Base-by-base conservation (phyloP, 257 asterid genomes). In the Penstemon barbatus region DNA sequence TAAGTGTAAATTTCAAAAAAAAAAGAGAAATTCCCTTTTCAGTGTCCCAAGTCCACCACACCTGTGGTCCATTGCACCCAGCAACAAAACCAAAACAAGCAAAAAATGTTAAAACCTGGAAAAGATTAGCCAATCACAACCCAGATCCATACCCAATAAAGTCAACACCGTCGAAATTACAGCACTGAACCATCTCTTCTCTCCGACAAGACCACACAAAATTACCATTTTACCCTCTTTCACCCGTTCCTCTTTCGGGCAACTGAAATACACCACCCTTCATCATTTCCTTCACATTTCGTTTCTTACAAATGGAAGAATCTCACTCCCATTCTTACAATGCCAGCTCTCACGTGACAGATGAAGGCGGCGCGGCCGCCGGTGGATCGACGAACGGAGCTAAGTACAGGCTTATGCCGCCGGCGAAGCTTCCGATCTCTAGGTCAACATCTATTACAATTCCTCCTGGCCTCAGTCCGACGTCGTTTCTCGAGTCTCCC, bases 381-480 rank as follows among this genome's bases (percentile, higher is more conserved):
- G 80, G 72, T 68, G 86, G 87, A 83, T 83, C 89, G 62, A 61
- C 19, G 70, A 72, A 66, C 72, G 89, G 91, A 48, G 99, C 97
- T 66, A 81, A 77, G 74, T 94, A 89, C 79, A 86, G 89, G 70
- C 96, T 94, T 51, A 79, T 89, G 96, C 91, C 97, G 40, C 99
- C 97, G 70, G 95, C 96, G 9, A 87, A 93, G 92, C 99, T 93
- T 77, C 97, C 97, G 90, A 93, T 93, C 89, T 84, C 95, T 64
- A 86, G 97, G 87, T 84, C 99, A 0, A 65, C 96, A 62, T 84
- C 90, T 73, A 82, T 94, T 50, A 84, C 91, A 12, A 89, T 86
- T 71, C 97, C 99, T 8, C 96, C 97, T 48, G 96, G 96, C 15
- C 94, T 87, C 79, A 93, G 99, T 46, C 99, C 99, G 43, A 85